Evolutionary conservation across 768 basidiomycete genomes (phyloP).

Genomic region (Xerocomellus chrysenteron): DNA sequence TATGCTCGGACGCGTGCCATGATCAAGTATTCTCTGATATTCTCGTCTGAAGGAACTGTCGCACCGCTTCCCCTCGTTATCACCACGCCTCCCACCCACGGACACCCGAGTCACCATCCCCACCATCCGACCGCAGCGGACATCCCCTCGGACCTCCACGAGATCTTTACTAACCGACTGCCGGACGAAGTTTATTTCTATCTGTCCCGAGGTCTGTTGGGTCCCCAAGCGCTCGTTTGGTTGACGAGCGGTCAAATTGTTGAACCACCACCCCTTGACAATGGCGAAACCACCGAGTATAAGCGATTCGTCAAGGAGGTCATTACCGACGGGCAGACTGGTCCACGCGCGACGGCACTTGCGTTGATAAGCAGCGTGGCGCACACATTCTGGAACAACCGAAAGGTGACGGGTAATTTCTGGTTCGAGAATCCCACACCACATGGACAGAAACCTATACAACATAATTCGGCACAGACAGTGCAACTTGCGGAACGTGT

Average conservation of each 20-base stretch:
- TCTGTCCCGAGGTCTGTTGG: conserved; percentile 86
- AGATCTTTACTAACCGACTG: conserved; percentile 90
- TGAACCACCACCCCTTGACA: conserved; percentile 87
- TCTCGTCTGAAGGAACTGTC: conserved; percentile 83
- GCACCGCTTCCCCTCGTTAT: conserved; percentile 77
- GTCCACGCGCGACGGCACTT: conserved; percentile 87
- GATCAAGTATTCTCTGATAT: conserved; percentile 87
- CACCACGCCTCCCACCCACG: conserved; percentile 46
- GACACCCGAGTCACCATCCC: conserved; percentile 54
- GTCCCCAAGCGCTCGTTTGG: conserved; percentile 92
- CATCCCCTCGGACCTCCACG: conserved; percentile 87
- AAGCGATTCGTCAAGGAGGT: conserved; percentile 94
- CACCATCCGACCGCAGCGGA: conserved; percentile 81
- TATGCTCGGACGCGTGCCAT: conserved; percentile 89
- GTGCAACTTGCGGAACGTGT: conserved; percentile 87
- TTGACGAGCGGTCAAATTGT: conserved; percentile 83
- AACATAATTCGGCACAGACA: conserved; percentile 77
- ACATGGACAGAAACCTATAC: conserved; percentile 54
- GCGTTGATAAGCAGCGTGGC: conserved; percentile 82
- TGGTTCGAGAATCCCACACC: conserved; percentile 66
- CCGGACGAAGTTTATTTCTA: conserved; percentile 98
- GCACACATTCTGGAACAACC: conserved; percentile 78
- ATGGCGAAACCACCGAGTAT: conserved; percentile 94
- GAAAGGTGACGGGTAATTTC: conserved; percentile 70
- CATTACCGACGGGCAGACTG: conserved; percentile 91